Percentiles rank a stretch among this genome's conserved stretches.
These are phyloP conservation scores for Cinnamomum chago DNA, from an alignment of 164 flowering plant species.

Conservation along the genomic window DNA sequence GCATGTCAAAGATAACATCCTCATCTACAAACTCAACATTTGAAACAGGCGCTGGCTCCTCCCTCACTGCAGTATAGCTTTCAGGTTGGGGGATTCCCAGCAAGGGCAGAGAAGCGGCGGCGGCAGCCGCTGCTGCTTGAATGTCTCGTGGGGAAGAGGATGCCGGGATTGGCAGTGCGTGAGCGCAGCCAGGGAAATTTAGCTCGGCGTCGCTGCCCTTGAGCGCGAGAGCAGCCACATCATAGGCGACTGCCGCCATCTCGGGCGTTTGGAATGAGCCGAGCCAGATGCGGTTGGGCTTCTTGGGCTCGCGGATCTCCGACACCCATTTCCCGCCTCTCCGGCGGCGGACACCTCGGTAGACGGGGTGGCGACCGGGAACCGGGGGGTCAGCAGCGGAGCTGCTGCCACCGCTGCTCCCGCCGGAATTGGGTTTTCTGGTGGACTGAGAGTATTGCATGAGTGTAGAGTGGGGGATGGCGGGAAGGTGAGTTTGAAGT, in stretches of 20 bases:
- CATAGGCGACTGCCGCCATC: slow-evolving; percentile 72
- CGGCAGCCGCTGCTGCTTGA: slow-evolving; percentile 55
- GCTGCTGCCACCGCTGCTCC: slow-evolving; percentile 5
- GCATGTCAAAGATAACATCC: slow-evolving; percentile 73
- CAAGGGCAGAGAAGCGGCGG: slow-evolving; percentile 38
- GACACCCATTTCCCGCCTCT: slow-evolving; percentile 67
- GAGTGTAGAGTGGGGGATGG: not conserved
- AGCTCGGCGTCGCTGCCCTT: slow-evolving; percentile 54
- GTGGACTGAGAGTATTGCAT: slow-evolving; percentile 1
- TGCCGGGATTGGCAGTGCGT: slow-evolving; percentile 44
- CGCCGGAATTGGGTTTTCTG: not conserved
- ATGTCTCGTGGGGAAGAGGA: slow-evolving; percentile 50
- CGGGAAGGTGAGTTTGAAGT: slow-evolving; percentile 20
- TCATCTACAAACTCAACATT: slow-evolving; percentile 50
- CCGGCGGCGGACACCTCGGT: slow-evolving; percentile 50
- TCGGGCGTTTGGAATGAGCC: slow-evolving; percentile 61
- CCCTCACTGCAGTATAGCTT: not conserved
- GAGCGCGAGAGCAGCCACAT: slow-evolving; percentile 62
- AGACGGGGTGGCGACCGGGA: slow-evolving; percentile 29
- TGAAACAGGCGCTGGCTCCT: not conserved
- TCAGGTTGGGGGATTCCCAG: not conserved
- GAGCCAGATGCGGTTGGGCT: slow-evolving; percentile 58
- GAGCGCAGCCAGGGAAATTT: slow-evolving; percentile 45
- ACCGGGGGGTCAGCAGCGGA: slow-evolving; percentile 1
- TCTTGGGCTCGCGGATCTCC: slow-evolving; percentile 60